A percentile compares a stretch with the other conserved stretches of the same genome.
Conservation (phyloP, 441 rosid genomes). For the Populus hybrid region DNA sequence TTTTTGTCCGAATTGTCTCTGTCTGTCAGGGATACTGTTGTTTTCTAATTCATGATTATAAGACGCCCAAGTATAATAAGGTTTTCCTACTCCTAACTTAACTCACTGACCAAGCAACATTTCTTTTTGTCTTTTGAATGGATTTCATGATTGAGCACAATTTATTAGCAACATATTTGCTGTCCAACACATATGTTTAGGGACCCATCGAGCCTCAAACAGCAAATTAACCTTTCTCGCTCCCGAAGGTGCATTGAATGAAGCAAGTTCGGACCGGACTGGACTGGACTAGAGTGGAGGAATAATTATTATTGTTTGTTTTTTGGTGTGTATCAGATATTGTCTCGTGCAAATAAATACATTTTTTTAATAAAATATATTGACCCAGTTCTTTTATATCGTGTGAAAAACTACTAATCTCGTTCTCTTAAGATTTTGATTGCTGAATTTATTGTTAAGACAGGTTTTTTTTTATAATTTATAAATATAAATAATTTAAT, state of each 20-base stretch:
- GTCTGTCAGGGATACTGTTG: conserved; percentile 27
- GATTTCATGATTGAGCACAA: neutral
- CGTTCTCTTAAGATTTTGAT: too few relatives aligned
- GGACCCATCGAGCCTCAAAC: conserved; percentile 10
- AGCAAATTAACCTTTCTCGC: neutral
- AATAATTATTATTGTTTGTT: too few relatives aligned
- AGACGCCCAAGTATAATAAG: neutral
- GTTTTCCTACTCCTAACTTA: neutral
- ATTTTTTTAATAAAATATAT: too few relatives aligned
- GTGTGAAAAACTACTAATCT: too few relatives aligned
- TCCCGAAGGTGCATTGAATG: neutral
- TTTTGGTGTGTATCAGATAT: too few relatives aligned
- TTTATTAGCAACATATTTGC: neutral
- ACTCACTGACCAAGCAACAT: neutral
- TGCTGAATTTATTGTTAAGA: too few relatives aligned
- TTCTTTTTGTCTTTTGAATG: neutral
- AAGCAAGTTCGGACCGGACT: neutral
- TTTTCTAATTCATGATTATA: conserved; percentile 16
- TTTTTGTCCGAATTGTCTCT: conserved; percentile 8
- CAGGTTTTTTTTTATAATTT: too few relatives aligned
- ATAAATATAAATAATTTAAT: too few relatives aligned
- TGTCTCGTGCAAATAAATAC: too few relatives aligned
- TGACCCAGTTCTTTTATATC: too few relatives aligned
- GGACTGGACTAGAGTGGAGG: neutral
- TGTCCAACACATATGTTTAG: conserved; percentile 6